A percentile compares a stretch with the other conserved stretches of the same genome.
phyloP scores from a whole-genome alignment of 2,329 filamentous ascomycete genomes.

The Sporothrix curviconia region DNA sequence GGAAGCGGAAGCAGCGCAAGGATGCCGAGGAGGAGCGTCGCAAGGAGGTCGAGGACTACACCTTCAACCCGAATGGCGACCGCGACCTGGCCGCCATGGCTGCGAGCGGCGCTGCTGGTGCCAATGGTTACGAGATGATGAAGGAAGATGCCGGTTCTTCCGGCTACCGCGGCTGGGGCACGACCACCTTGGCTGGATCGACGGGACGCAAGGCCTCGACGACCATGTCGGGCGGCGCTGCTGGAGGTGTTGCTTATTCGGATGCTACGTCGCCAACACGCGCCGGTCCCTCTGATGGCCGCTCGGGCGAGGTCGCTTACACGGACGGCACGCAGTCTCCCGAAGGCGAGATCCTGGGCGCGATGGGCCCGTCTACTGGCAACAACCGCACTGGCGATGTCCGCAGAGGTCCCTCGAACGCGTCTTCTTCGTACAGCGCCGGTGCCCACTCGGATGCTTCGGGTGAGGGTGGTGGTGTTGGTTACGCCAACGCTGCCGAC shows the following conservation, averaged over 20 bases:
- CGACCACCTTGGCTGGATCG: constrained; percentile 60
- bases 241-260: constrained; percentile 60
- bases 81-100: constrained; percentile 59
- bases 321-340: constrained; percentile 45
- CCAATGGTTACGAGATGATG: constrained; percentile 62
- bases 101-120: constrained; percentile 30
- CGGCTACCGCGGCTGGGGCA: constrained; percentile 93
- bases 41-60: constrained; percentile 96
- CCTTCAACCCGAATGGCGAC: constrained; percentile 95
- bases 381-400: constrained; percentile 64
- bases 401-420: constrained; percentile 85
- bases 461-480: constrained; percentile 42
- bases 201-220: constrained; percentile 81
- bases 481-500: constrained; percentile 37
- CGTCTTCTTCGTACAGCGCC: constrained; percentile 89
- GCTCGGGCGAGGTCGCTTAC: constrained; percentile 61
- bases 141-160: constrained; percentile 63
- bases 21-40: constrained; percentile 79
- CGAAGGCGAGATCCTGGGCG: constrained; percentile 79
- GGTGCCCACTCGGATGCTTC: constrained; percentile 67
- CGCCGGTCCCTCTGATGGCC: constrained; percentile 56
- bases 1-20: constrained; percentile 78
- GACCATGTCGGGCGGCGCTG: constrained; percentile 71
- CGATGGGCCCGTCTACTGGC: constrained; percentile 66
- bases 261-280: constrained; percentile 65